Evolutionary conservation across 805 yeast species (phyloP).

Genomic region (Pichia thaimueangensis): DNA sequence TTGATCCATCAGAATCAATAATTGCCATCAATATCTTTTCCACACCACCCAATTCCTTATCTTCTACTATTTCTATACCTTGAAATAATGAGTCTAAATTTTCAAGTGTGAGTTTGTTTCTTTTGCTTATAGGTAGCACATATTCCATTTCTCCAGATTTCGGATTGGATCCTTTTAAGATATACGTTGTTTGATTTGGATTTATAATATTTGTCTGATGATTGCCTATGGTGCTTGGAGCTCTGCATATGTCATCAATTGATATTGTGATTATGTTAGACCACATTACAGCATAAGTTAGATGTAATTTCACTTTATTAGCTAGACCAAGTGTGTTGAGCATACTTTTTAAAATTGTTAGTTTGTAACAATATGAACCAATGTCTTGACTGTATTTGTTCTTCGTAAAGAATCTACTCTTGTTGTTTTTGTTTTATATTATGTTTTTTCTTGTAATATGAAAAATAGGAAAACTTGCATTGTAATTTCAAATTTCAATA

Average conservation of each 20-base stretch:
- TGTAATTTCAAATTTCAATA: too few species aligned
- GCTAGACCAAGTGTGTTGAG: conserved; percentile 18
- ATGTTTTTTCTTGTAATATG: too few species aligned
- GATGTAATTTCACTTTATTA: conserved; percentile 35
- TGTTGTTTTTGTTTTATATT: too few species aligned
- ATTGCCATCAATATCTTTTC: conserved; percentile 47
- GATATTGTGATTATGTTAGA: conserved; percentile 16
- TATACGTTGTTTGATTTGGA: background rate
- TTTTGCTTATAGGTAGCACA: conserved; percentile 33
- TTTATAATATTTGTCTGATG: too few species aligned
- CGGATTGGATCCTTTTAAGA: conserved; percentile 11
- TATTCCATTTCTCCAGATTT: conserved; percentile 15
- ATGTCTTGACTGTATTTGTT: too few species aligned
- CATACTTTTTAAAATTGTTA: too few species aligned
- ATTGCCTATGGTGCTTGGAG: too few species aligned
- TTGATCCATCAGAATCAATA: conserved; percentile 59
- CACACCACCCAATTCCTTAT: conserved; percentile 26
- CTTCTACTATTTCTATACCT: conserved; percentile 14
- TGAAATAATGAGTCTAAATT: conserved; percentile 37
- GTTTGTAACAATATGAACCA: too few species aligned
- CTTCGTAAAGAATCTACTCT: too few species aligned
- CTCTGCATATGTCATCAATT: too few species aligned
- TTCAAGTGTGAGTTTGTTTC: conserved; percentile 30
- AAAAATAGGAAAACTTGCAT: too few species aligned
- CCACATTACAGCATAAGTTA: conserved; percentile 44